Percentiles rank a stretch among this genome's conserved stretches.
phyloP scores from a whole-genome alignment of 2,329 filamentous ascomycete genomes.

The Fusarium chlamydosporum region DNA sequence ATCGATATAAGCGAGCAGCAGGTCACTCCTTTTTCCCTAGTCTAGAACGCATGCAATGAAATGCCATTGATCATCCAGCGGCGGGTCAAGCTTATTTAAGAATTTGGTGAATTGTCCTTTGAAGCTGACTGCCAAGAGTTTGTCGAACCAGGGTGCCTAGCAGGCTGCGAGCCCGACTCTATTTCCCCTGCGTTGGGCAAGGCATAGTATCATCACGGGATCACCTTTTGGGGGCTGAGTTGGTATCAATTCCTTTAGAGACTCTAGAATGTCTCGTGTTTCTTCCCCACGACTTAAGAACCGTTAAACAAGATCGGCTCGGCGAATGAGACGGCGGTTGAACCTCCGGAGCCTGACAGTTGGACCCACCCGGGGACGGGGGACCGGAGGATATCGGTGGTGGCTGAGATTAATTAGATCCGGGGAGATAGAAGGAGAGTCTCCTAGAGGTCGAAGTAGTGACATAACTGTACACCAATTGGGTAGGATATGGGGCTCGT shows the following conservation, averaged over 20 bases:
- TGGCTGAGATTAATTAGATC: conserved; percentile 43
- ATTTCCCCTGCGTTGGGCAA: conserved; percentile 6
- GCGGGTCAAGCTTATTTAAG: conserved; percentile 35
- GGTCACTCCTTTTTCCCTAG: conserved; percentile 2
- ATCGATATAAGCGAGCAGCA: conserved; percentile 14
- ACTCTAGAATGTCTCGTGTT: conserved; percentile 24
- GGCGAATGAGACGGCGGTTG: conserved; percentile 39
- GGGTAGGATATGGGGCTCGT: background rate
- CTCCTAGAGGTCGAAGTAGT: background rate
- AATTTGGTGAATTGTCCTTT: conserved; percentile 25
- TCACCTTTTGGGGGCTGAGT: conserved; percentile 1
- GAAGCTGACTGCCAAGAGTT: conserved; percentile 38
- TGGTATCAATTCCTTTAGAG: conserved; percentile 9
- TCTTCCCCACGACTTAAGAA: conserved; percentile 18
- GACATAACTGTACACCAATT: conserved; percentile 11
- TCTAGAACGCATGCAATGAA: background rate
- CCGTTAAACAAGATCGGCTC: conserved; percentile 17
- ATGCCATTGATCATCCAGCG: conserved; percentile 16
- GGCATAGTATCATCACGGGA: conserved; percentile 16
- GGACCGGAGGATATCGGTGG: conserved; percentile 32
- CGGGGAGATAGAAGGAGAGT: conserved; percentile 14
- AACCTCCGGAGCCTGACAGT: conserved; percentile 13
- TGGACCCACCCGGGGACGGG: conserved; percentile 35
- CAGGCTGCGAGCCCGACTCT: conserved; percentile 17
- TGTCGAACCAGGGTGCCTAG: conserved; percentile 36